Evolutionary conservation across 345 rosid genomes (phyloP).

Genomic region (Mallotus nudiflorus): DNA sequence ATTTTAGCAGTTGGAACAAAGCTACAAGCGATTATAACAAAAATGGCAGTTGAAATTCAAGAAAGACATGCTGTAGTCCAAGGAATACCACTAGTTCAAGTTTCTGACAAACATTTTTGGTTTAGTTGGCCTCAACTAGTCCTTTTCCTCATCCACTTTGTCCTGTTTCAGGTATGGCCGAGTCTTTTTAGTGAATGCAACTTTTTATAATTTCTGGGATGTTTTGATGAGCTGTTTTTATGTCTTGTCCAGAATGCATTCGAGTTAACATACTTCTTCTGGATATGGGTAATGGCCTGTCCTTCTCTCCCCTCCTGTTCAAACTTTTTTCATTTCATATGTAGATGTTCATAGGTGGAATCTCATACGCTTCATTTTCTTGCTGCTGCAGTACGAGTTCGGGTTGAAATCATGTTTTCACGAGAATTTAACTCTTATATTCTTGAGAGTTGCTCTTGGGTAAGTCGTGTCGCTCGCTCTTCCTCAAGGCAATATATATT

Average conservation of each 20-base stretch:
- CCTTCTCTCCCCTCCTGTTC: not conserved
- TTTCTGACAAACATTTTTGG: slow-evolving; percentile 87
- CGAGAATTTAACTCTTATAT: slow-evolving; percentile 40
- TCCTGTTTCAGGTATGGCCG: slow-evolving; percentile 74
- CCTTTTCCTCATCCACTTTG: slow-evolving; percentile 81
- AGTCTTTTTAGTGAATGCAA: no score
- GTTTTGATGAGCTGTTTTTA: slow-evolving; percentile 18
- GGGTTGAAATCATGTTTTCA: slow-evolving; percentile 86
- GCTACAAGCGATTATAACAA: slow-evolving; percentile 78
- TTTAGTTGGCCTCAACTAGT: slow-evolving; percentile 68
- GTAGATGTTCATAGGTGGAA: slow-evolving; percentile 1
- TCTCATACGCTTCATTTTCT: slow-evolving; percentile 12
- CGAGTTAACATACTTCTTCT: slow-evolving; percentile 90
- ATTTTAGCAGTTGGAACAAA: slow-evolving; percentile 85
- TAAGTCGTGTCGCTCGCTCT: slow-evolving; percentile 29
- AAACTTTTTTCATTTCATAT: not conserved
- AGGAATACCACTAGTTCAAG: slow-evolving; percentile 95
- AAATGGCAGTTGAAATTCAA: slow-evolving; percentile 88
- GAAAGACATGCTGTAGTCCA: slow-evolving; percentile 89
- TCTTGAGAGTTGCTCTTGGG: slow-evolving; percentile 63
- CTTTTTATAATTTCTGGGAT: not conserved
- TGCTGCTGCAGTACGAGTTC: slow-evolving; percentile 74
- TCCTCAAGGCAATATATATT: not conserved
- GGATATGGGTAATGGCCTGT: slow-evolving; percentile 73
- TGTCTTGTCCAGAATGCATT: slow-evolving; percentile 78